phyloP scores from a whole-genome alignment of 495 filamentous ascomycete genomes.

The Neurospora sp. region DNA sequence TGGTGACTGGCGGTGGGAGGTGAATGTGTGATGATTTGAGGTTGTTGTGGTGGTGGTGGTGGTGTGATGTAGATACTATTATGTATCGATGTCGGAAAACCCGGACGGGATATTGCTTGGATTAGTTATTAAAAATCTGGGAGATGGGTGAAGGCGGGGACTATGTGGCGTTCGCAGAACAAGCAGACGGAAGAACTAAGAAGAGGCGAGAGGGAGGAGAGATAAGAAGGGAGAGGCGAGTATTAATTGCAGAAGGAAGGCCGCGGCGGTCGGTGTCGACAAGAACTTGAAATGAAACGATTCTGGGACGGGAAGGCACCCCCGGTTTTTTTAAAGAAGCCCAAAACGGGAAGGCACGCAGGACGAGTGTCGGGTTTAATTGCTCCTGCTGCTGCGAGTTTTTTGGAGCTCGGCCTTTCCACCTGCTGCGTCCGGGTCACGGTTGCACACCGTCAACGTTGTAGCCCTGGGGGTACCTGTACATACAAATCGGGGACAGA shows the following conservation, averaged over 20 bases:
- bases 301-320: background rate
- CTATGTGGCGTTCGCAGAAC: background rate
- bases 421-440: background rate
- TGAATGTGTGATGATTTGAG: background rate
- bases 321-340: constrained; percentile 1
- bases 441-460: constrained; percentile 5
- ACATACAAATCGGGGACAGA: background rate
- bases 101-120: background rate
- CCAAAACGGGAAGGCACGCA: constrained; percentile 15
- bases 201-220: constrained; percentile 3
- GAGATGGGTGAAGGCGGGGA: background rate
- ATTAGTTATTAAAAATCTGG: constrained; percentile 1
- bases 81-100: background rate
- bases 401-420: constrained; percentile 9
- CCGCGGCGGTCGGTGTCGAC: background rate
- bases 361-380: constrained; percentile 12
- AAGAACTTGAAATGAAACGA: background rate
- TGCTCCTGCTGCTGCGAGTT: constrained; percentile 10
- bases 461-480: constrained; percentile 3
- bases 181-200: background rate
- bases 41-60: background rate
- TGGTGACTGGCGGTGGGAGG: constrained; percentile 8
- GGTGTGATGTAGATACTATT: background rate
- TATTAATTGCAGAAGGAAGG: background rate
- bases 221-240: constrained; percentile 1